These are phyloP conservation scores for Coemansia sp. DNA, from an alignment of 192 early-diverging fungal species.

Conservation along the genomic window DNA sequence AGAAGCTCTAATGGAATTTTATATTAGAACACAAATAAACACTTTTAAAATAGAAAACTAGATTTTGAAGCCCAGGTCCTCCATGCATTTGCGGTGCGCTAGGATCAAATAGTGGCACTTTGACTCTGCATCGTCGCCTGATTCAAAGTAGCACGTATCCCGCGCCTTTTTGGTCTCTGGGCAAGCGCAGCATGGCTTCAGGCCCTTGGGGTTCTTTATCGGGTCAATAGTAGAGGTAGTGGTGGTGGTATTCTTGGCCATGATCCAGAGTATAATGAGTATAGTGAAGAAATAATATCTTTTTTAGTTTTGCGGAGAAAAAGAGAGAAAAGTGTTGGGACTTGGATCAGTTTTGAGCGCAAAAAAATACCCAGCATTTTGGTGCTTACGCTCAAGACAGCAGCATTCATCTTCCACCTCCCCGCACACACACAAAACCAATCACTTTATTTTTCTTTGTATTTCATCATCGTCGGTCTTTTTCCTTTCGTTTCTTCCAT, in stretches of 20 bases:
- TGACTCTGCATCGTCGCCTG: conserved; percentile 71
- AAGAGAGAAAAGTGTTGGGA: background rate
- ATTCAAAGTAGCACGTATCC: conserved; percentile 83
- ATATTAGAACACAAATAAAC: background rate
- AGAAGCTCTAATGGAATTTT: conserved; percentile 27
- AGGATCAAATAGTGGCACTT: conserved; percentile 86
- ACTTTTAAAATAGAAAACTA: conserved; percentile 18
- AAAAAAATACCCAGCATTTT: background rate
- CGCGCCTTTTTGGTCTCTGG: conserved; percentile 90
- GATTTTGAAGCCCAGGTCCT: conserved; percentile 92
- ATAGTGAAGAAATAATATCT: background rate
- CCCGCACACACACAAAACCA: too few relatives aligned
- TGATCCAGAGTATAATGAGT: background rate
- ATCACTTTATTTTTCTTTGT: background rate
- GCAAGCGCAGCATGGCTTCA: conserved; percentile 96
- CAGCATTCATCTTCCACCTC: too few relatives aligned
- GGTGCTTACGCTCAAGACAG: too few relatives aligned
- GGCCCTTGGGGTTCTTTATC: conserved; percentile 4
- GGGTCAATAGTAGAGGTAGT: background rate
- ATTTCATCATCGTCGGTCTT: background rate
- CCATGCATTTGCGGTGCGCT: conserved; percentile 88
- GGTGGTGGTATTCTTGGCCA: background rate
- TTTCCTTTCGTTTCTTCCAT: background rate
- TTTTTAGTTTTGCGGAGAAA: background rate
- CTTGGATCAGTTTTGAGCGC: too few relatives aligned